These are phyloP conservation scores for Albifimbria verrucaria DNA, from an alignment of 2,329 filamentous ascomycete species.

Conservation along the genomic window DNA sequence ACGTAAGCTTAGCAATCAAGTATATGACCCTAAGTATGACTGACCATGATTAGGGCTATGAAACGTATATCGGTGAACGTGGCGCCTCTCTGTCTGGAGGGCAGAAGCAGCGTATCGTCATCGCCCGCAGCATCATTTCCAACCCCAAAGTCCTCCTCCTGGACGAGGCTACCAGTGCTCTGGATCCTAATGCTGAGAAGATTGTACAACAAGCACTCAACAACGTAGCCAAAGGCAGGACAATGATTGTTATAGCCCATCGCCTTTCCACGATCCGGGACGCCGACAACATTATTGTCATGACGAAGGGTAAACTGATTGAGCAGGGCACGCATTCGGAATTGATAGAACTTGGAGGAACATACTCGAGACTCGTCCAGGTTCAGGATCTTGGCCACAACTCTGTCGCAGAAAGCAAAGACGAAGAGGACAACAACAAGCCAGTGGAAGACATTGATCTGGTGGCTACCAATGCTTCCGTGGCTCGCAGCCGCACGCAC, in stretches of 20 bases:
- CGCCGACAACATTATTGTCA: constrained; percentile 64
- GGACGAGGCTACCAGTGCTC: constrained; percentile 66
- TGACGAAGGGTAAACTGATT: constrained; percentile 54
- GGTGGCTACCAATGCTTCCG: constrained; percentile 17
- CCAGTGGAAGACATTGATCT: constrained; percentile 22
- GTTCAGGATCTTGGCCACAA: constrained; percentile 34
- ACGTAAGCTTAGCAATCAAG: constrained; percentile 22
- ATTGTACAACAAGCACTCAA: constrained; percentile 56
- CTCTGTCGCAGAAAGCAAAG: constrained; percentile 8
- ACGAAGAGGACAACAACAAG: constrained; percentile 33
- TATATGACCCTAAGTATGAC: accelerated
- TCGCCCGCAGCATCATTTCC: constrained; percentile 63
- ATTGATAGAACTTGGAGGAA: constrained; percentile 43
- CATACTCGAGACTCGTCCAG: constrained; percentile 50
- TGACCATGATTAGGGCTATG: constrained; percentile 42
- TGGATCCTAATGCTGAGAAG: constrained; percentile 42
- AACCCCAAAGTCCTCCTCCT: constrained; percentile 62
- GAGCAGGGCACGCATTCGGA: constrained; percentile 62
- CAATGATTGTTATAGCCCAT: constrained; percentile 65
- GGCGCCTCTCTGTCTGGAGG: constrained; percentile 65
- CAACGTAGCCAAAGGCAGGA: constrained; percentile 51
- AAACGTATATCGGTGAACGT: constrained; percentile 60
- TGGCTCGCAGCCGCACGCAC: constrained; percentile 13
- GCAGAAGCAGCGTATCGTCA: constrained; percentile 64
- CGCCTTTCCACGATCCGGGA: constrained; percentile 55